phyloP scores from a whole-genome alignment of 345 rosid genomes.

The Noccaea caerulescens region DNA sequence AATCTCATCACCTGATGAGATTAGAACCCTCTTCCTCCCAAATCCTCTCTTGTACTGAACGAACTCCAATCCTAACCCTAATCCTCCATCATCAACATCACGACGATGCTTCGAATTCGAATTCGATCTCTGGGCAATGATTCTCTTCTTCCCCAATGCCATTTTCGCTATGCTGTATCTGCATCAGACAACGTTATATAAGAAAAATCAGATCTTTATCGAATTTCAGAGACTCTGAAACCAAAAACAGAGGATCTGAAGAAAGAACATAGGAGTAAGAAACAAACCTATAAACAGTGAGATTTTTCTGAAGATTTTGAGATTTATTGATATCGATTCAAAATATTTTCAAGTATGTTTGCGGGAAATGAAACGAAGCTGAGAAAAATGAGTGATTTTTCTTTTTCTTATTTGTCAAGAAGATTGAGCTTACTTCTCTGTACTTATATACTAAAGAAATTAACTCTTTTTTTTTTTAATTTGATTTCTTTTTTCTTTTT shows the following conservation, averaged over 20 bases:
- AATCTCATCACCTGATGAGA: conserved; percentile 44
- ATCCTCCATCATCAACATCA: conserved; percentile 33
- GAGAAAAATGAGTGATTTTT: conserved; percentile 40
- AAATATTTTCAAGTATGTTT: not conserved
- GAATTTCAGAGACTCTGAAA: not conserved
- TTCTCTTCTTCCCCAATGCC: conserved; percentile 55
- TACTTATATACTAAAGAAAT: conserved; percentile 28
- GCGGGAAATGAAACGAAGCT: conserved; percentile 19
- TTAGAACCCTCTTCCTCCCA: conserved; percentile 72
- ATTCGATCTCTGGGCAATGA: conserved; percentile 45
- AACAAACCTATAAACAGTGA: conserved; percentile 20
- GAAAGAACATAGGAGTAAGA: not conserved
- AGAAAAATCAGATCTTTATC: conserved; percentile 25
- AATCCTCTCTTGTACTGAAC: conserved; percentile 60
- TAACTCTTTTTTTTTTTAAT: not conserved
- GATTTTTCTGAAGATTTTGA: conserved; percentile 5
- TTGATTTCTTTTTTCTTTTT: not conserved
- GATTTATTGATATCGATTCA: not conserved
- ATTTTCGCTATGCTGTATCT: conserved; percentile 34
- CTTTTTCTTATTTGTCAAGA: conserved; percentile 8
- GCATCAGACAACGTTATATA: not conserved
- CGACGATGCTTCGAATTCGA: conserved; percentile 34
- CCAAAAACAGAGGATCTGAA: conserved; percentile 18
- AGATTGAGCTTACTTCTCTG: conserved; percentile 8
- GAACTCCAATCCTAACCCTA: conserved; percentile 51